A percentile compares a stretch with the other conserved stretches of the same genome.
Conservation (phyloP, 2,329 filamentous ascomycete species). For the Exophiala phaeomuriformis region DNA sequence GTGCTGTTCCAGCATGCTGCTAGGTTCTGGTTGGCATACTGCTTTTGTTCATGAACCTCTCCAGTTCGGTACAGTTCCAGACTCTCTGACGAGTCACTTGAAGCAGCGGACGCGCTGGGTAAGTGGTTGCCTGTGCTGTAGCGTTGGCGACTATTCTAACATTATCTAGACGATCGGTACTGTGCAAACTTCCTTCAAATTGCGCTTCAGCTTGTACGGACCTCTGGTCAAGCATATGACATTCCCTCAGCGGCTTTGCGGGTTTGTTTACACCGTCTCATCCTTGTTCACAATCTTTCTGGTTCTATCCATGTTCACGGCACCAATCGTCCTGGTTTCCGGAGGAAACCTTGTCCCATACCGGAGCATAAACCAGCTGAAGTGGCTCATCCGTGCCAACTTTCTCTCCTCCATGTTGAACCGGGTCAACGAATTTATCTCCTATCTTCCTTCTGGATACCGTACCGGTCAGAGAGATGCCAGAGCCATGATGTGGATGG, state of each 20-base stretch:
- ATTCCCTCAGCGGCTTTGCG: slow-evolving; percentile 47
- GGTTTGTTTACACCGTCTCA: slow-evolving; percentile 47
- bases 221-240: slow-evolving; percentile 45
- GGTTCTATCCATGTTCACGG: slow-evolving; percentile 43
- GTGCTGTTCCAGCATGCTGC: slow-evolving; percentile 25
- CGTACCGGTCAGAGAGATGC: slow-evolving; percentile 47
- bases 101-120: slow-evolving; percentile 35
- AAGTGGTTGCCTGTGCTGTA: slow-evolving; percentile 1
- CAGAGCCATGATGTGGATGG: slow-evolving; percentile 51
- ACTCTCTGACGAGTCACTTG: slow-evolving; percentile 33
- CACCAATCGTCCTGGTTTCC: slow-evolving; percentile 48
- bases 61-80: slow-evolving; percentile 30
- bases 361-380: slow-evolving; percentile 41
- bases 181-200: slow-evolving; percentile 49
- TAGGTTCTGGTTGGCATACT: slow-evolving; percentile 28
- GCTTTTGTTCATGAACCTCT: slow-evolving; percentile 26
- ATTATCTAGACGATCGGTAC: slow-evolving; percentile 30
- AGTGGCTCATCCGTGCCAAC: slow-evolving; percentile 47
- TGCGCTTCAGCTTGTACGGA: slow-evolving; percentile 49
- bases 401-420: slow-evolving; percentile 42
- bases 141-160: slow-evolving; percentile 7
- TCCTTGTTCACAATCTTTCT: slow-evolving; percentile 39
- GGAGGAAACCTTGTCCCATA: slow-evolving; percentile 50
- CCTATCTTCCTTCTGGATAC: slow-evolving; percentile 50
- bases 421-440: slow-evolving; percentile 45